phyloP scores from a whole-genome alignment of 331 rosid genomes.

The Dryas integrifolia region DNA sequence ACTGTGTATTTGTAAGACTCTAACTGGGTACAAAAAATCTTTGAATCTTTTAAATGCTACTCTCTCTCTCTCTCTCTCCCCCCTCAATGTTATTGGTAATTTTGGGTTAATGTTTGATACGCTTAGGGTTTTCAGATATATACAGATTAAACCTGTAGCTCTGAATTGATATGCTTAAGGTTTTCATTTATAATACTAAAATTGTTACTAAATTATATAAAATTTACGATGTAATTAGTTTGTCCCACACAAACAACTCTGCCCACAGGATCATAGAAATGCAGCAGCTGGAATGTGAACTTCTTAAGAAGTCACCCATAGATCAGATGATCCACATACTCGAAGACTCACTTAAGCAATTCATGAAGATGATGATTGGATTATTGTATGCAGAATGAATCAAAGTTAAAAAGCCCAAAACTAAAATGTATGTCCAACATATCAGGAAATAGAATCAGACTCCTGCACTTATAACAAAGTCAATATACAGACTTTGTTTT shows the following conservation, averaged over 20 bases:
- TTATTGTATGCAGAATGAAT: background rate
- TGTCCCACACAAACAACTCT: background rate
- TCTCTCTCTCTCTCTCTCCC: too few species aligned
- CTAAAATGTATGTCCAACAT: background rate
- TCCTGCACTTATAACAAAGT: background rate
- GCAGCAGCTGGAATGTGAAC: conserved; percentile 5
- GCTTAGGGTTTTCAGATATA: background rate
- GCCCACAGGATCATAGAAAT: background rate
- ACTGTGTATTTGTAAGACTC: background rate
- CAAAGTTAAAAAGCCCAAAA: background rate
- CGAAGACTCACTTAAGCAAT: background rate
- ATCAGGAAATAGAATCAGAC: background rate
- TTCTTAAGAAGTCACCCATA: background rate
- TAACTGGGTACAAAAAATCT: background rate
- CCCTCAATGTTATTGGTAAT: too few species aligned
- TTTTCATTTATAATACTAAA: background rate
- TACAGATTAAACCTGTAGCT: background rate
- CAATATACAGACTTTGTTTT: background rate
- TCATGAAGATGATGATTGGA: background rate
- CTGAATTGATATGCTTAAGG: background rate
- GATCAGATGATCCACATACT: background rate
- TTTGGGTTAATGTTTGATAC: too few species aligned
- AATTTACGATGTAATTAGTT: background rate
- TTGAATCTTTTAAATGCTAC: background rate
- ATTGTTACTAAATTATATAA: background rate